A percentile compares a stretch with the other conserved stretches of the same genome.
phyloP scores from a whole-genome alignment of 2,329 filamentous ascomycete genomes.

The Pestalotiopsis sp. region DNA sequence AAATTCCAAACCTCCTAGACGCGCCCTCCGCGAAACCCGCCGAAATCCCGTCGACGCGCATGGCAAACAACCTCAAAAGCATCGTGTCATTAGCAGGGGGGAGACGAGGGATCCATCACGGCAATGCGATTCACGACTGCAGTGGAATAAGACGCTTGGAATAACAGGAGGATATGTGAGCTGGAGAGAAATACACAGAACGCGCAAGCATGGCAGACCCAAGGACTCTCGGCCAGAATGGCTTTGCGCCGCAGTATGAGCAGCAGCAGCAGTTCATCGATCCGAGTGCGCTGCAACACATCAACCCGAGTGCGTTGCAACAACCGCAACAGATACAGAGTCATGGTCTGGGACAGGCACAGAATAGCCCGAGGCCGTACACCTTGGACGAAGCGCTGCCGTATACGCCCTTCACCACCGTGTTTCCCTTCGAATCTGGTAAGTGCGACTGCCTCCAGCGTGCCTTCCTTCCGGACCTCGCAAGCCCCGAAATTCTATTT shows the following conservation, averaged over 20 bases:
- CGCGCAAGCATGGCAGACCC: constrained; percentile 11
- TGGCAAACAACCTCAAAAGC: constrained; percentile 4
- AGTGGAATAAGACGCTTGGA: background rate
- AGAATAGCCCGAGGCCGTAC: constrained; percentile 45
- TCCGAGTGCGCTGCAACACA: constrained; percentile 17
- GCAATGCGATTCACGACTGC: constrained; percentile 3
- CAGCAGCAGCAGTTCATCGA: constrained; percentile 13
- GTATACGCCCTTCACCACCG: constrained; percentile 81
- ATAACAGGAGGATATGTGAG: background rate
- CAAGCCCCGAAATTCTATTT: background rate
- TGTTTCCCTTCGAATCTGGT: constrained; percentile 79
- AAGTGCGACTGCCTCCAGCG: constrained; percentile 27
- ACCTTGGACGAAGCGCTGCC: constrained; percentile 76
- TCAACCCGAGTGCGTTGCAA: constrained; percentile 19
- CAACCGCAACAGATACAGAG: constrained; percentile 8
- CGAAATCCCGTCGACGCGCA: constrained; percentile 8
- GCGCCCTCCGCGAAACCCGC: background rate
- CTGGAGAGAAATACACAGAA: background rate
- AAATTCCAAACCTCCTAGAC: background rate
- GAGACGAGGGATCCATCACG: background rate
- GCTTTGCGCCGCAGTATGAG: constrained; percentile 25
- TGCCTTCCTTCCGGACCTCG: constrained; percentile 7
- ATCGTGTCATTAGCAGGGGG: constrained; percentile 6
- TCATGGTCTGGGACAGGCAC: background rate
- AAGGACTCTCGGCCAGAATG: constrained; percentile 24